These are phyloP conservation scores for Grosmannia huntii DNA, from an alignment of 2,329 filamentous ascomycete genomes.

Conservation along the genomic window DNA sequence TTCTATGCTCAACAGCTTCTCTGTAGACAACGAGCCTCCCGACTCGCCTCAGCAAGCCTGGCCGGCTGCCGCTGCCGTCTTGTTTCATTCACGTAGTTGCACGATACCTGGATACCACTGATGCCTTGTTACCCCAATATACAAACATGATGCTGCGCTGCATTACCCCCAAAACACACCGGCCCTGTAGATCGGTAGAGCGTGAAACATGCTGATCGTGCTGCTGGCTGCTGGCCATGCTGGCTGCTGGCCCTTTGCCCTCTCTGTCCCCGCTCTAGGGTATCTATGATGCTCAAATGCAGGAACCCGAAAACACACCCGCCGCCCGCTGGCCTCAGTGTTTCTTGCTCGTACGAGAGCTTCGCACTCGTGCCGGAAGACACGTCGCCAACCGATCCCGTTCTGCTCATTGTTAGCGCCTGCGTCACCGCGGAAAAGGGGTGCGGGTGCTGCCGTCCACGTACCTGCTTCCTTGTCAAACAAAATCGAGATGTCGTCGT, in stretches of 20 bases:
- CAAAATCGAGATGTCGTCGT: conserved; percentile 77
- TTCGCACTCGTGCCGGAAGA: conserved; percentile 45
- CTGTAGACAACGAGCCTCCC: neutral
- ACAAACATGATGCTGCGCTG: neutral
- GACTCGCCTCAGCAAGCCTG: neutral
- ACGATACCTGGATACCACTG: neutral
- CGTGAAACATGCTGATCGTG: too few species aligned
- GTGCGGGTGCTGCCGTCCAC: conserved; percentile 19
- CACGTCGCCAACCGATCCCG: conserved; percentile 38
- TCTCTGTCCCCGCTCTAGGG: neutral
- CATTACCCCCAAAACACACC: neutral
- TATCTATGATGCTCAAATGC: conserved; percentile 1
- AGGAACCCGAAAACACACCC: neutral
- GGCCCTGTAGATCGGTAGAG: too few species aligned
- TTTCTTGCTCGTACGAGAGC: conserved; percentile 18
- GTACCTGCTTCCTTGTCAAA: conserved; percentile 71
- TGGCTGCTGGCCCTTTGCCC: neutral
- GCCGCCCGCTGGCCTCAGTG: conserved; percentile 1
- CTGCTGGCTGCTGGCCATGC: too few species aligned
- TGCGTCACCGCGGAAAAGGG: too few species aligned
- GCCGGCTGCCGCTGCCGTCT: too few species aligned
- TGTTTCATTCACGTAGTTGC: too few species aligned
- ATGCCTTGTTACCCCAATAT: neutral
- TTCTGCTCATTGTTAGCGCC: conserved; percentile 24
- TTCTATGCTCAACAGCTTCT: conserved; percentile 36